These are phyloP conservation scores for Tricholoma matsutake DNA, from an alignment of 768 basidiomycete species.

Conservation along the genomic window DNA sequence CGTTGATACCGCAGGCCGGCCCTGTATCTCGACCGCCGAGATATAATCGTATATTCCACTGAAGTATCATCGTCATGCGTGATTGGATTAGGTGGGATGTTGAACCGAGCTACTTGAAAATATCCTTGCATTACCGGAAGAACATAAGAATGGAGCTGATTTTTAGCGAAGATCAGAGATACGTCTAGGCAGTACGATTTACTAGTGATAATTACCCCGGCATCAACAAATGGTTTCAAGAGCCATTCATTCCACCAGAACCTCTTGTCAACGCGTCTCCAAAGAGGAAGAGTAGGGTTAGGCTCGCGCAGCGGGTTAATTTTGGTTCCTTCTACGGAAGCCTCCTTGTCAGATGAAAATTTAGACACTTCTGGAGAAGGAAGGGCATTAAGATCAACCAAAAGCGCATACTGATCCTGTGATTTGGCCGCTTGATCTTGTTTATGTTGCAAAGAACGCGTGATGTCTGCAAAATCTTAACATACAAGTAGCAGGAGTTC, in stretches of 20 bases:
- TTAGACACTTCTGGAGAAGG: slow-evolving; percentile 26
- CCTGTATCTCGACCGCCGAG: slow-evolving; percentile 82
- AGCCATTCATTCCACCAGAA: slow-evolving; percentile 99
- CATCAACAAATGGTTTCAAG: slow-evolving; percentile 79
- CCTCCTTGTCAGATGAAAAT: slow-evolving; percentile 11
- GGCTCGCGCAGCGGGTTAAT: slow-evolving; percentile 67
- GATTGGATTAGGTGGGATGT: slow-evolving; percentile 49
- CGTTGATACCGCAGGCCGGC: slow-evolving; percentile 94
- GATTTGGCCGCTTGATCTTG: slow-evolving; percentile 59
- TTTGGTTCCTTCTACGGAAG: slow-evolving; percentile 26
- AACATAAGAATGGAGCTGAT: slow-evolving; percentile 77
- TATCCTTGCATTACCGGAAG: slow-evolving; percentile 93
- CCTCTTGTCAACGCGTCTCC: slow-evolving; percentile 84
- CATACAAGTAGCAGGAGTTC: not conserved
- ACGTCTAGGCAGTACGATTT: not conserved
- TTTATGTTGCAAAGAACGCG: slow-evolving; percentile 80
- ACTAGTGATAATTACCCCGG: slow-evolving; percentile 55
- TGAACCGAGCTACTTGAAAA: slow-evolving; percentile 73
- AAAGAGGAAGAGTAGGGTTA: slow-evolving; percentile 74
- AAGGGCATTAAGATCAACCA: slow-evolving; percentile 58
- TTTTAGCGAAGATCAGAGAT: not conserved
- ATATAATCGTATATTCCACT: slow-evolving; percentile 80
- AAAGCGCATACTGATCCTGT: slow-evolving; percentile 54
- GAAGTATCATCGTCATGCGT: slow-evolving; percentile 42
- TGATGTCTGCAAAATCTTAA: slow-evolving; percentile 55